Evolutionary conservation across 805 yeast species (phyloP).

Genomic region (Yueomyces sinensis): DNA sequence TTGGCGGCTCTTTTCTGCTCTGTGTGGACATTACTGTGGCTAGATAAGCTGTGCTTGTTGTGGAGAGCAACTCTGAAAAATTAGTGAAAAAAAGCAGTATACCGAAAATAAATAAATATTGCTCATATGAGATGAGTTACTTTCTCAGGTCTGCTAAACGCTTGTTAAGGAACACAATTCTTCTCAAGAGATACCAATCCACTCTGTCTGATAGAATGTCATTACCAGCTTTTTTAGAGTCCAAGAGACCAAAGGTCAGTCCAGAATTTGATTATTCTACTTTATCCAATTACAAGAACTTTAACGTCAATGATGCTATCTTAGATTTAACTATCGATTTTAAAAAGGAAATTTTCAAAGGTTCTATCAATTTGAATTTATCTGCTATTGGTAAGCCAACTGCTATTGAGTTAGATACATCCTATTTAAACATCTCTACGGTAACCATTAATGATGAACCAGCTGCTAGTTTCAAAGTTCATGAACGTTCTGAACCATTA

Average conservation of each 20-base stretch:
- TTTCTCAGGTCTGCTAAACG: no score
- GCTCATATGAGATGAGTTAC: no score
- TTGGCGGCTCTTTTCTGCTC: no score
- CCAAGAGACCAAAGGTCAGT: conserved; percentile 18
- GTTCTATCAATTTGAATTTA: conserved; percentile 40
- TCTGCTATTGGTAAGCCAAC: conserved; percentile 12
- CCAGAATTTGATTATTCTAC: conserved; percentile 68
- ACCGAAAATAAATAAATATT: no score
- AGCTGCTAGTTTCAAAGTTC: conserved; percentile 20
- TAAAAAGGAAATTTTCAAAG: conserved; percentile 35
- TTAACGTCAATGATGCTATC: conserved; percentile 37
- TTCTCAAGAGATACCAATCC: no score
- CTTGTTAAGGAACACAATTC: no score
- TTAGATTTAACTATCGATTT: conserved; percentile 46
- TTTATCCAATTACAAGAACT: conserved; percentile 51
- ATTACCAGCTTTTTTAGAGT: conserved; percentile 19
- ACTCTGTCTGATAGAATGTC: no score
- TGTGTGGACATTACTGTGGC: no score
- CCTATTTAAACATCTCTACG: conserved; percentile 37
- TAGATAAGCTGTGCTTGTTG: no score
- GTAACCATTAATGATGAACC: conserved; percentile 32
- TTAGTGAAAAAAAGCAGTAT: no score
- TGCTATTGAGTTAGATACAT: conserved; percentile 52
- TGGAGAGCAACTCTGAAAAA: no score
- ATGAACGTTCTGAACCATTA: conserved; percentile 36